Evolutionary conservation across 2,329 filamentous ascomycete genomes (phyloP).

Genomic region (Monilinia aucupariae): DNA sequence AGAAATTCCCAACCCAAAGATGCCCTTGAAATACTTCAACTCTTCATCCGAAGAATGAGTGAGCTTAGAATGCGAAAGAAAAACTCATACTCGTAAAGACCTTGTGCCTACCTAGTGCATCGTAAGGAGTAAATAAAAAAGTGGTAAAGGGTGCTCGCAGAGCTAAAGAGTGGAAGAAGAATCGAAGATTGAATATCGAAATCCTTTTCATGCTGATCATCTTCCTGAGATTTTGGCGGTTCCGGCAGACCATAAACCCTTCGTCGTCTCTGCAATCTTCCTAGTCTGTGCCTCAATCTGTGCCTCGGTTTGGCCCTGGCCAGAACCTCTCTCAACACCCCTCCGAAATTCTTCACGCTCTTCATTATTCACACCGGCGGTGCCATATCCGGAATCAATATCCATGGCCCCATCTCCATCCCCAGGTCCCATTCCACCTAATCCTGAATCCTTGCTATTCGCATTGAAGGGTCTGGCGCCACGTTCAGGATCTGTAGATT

Average conservation of each 20-base stretch:
- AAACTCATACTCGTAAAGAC: not conserved
- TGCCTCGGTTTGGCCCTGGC: constrained; percentile 35
- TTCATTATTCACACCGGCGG: not conserved
- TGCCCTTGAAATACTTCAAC: not conserved
- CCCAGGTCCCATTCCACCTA: constrained; percentile 28
- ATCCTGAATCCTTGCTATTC: constrained; percentile 44
- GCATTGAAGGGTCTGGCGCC: constrained; percentile 36
- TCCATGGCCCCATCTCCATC: constrained; percentile 26
- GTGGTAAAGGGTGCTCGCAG: not conserved
- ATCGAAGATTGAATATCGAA: constrained; percentile 8
- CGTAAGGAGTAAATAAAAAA: not conserved
- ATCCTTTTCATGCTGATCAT: constrained; percentile 15
- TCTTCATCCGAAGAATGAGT: not conserved
- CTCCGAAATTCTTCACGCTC: constrained; percentile 25
- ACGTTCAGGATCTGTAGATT: constrained; percentile 45
- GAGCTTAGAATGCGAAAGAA: not conserved
- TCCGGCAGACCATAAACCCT: constrained; percentile 44
- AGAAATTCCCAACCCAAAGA: not conserved
- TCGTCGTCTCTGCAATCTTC: constrained; percentile 55
- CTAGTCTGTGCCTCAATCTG: constrained; percentile 41
- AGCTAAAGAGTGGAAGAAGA: not conserved
- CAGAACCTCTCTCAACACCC: constrained; percentile 29
- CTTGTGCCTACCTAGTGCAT: not conserved
- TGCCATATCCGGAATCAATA: constrained; percentile 29
- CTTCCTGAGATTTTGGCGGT: constrained; percentile 28